phyloP scores from a whole-genome alignment of 2,329 filamentous ascomycete species.

The Rutstroemia sp. region DNA sequence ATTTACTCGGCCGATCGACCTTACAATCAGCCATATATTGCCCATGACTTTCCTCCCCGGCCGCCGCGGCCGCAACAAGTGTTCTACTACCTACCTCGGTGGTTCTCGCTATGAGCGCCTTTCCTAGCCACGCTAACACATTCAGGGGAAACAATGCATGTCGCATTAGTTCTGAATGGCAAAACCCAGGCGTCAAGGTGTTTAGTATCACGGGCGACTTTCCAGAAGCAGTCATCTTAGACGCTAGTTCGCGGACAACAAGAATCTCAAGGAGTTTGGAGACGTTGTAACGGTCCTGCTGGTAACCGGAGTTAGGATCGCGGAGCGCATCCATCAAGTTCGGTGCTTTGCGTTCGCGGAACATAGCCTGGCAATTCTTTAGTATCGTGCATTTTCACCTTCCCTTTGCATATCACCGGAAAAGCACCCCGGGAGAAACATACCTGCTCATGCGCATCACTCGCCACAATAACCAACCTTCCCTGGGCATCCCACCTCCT shows the following conservation, averaged over 20 bases:
- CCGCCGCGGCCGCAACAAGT: conserved; percentile 26
- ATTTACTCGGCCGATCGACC: conserved; percentile 26
- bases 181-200: conserved; percentile 30
- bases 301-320: conserved; percentile 12
- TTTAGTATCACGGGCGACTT: conserved; percentile 29
- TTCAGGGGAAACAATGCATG: conserved; percentile 24
- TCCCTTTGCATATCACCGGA: accelerated
- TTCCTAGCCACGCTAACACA: conserved; percentile 19
- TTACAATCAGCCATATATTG: conserved; percentile 24
- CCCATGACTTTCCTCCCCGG: conserved; percentile 27
- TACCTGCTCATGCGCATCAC: conserved; percentile 25
- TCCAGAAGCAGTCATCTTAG: conserved; percentile 19
- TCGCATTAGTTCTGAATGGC: conserved; percentile 28
- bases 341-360: conserved; percentile 17
- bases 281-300: conserved; percentile 28
- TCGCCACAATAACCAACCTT: conserved; percentile 21
- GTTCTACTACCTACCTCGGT: conserved; percentile 31
- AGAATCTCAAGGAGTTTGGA: conserved; percentile 32
- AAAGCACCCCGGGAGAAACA: background rate
- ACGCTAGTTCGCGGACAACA: conserved; percentile 27
- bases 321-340: conserved; percentile 20
- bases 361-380: conserved; percentile 18
- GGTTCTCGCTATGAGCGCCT: conserved; percentile 23
- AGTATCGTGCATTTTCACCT: background rate
- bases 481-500: conserved; percentile 16